phyloP scores from a whole-genome alignment of 495 filamentous ascomycete genomes.

The Neurospora sp. region DNA sequence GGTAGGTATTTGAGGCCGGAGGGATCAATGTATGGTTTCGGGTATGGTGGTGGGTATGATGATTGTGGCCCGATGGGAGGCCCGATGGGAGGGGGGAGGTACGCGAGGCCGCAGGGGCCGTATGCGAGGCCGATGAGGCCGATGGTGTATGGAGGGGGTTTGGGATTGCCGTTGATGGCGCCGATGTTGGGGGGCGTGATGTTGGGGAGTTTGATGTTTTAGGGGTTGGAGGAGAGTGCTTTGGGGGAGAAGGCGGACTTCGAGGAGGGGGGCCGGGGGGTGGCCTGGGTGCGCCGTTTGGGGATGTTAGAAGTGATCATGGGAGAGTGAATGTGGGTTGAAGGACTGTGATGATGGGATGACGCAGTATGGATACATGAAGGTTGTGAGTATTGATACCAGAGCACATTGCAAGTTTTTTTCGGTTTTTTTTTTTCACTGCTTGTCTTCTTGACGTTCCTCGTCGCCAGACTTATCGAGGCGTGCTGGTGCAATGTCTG shows the following conservation, averaged over 20 bases:
- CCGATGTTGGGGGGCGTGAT: background rate
- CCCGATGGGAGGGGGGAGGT: slow-evolving; percentile 12
- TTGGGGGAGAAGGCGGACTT: slow-evolving; percentile 1
- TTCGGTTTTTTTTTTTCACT: too few species aligned
- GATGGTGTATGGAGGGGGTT: background rate
- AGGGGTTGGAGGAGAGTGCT: slow-evolving; percentile 10
- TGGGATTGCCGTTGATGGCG: slow-evolving; percentile 2
- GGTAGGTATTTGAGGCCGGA: slow-evolving; percentile 17
- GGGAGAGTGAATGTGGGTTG: too few species aligned
- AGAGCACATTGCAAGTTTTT: background rate
- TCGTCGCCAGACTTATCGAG: too few species aligned
- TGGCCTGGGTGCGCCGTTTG: too few species aligned
- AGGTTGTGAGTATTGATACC: background rate
- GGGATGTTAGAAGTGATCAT: too few species aligned
- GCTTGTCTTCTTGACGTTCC: too few species aligned
- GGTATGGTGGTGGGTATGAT: slow-evolving; percentile 15
- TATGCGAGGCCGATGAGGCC: slow-evolving; percentile 4
- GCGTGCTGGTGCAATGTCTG: too few species aligned
- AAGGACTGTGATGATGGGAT: background rate
- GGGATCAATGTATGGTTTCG: slow-evolving; percentile 16
- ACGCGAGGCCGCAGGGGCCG: background rate
- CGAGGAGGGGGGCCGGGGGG: too few species aligned
- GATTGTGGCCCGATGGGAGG: slow-evolving; percentile 11
- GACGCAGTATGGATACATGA: background rate
- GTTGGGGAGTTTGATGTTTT: slow-evolving; percentile 2